Conservation (phyloP, 2,329 filamentous ascomycete species). For the Penicillium sp. region DNA sequence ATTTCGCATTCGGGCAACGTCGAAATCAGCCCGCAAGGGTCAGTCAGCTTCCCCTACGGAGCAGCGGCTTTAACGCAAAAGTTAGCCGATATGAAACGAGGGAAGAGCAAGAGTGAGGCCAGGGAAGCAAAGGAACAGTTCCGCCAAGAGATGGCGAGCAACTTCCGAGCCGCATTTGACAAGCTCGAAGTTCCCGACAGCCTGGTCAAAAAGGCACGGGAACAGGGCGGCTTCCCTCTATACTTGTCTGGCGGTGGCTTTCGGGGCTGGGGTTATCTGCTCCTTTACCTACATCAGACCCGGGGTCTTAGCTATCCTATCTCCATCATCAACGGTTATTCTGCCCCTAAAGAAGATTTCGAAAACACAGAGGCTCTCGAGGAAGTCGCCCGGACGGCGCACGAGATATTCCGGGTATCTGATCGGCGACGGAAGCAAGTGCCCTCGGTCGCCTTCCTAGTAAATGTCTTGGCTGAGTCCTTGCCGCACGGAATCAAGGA, state of each 20-base stretch:
- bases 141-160: constrained; percentile 45
- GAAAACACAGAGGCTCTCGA: constrained; percentile 26
- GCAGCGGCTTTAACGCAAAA: constrained; percentile 60
- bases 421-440: constrained; percentile 73
- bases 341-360: constrained; percentile 44
- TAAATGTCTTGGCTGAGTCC: constrained; percentile 64
- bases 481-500: constrained; percentile 62
- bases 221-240: constrained; percentile 57
- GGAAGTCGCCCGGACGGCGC: constrained; percentile 25
- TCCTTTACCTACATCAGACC: constrained; percentile 70
- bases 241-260: constrained; percentile 88
- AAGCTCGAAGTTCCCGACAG: constrained; percentile 53
- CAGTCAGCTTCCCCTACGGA: constrained; percentile 64
- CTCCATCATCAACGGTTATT: constrained; percentile 72
- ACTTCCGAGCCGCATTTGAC: constrained; percentile 59
- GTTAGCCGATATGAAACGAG: constrained; percentile 46
- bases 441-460: constrained; percentile 72
- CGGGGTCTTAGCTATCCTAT: constrained; percentile 66
- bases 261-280: constrained; percentile 78
- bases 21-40: constrained; percentile 51
- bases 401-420: constrained; percentile 64
- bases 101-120: constrained; percentile 37
- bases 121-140: constrained; percentile 39
- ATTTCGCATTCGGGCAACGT: constrained; percentile 49
- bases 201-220: constrained; percentile 44